Evolutionary conservation across 1,284 basidiomycete genomes (phyloP).

Genomic region (Leccinum angustisporum): DNA sequence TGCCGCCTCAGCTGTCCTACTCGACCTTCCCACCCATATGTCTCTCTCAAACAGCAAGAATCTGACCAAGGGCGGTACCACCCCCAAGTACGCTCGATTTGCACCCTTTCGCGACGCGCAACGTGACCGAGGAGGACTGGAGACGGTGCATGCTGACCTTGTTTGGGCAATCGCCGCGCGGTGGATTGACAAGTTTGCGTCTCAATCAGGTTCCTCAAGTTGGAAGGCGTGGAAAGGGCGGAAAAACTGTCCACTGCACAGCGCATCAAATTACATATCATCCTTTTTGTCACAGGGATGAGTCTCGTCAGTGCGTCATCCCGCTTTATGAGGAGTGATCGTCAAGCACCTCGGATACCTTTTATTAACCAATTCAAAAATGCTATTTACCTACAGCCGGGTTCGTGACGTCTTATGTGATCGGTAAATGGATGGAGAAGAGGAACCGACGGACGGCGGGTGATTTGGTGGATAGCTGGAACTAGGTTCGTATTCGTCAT

Average conservation of each 20-base stretch:
- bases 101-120: slow-evolving; percentile 34
- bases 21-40: slow-evolving; percentile 29
- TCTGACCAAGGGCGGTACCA: slow-evolving; percentile 24
- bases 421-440: slow-evolving; percentile 28
- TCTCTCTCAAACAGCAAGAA: slow-evolving; percentile 27
- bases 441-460: slow-evolving; percentile 31
- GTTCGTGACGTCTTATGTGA: slow-evolving; percentile 20
- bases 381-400: slow-evolving; percentile 15
- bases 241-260: slow-evolving; percentile 25
- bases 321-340: background rate
- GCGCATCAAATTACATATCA: slow-evolving; percentile 31
- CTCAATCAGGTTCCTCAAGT: slow-evolving; percentile 14
- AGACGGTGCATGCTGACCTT: slow-evolving; percentile 19
- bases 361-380: background rate
- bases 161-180: background rate
- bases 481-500: slow-evolving; percentile 22
- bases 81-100: slow-evolving; percentile 26
- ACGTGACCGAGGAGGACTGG: slow-evolving; percentile 34
- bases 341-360: slow-evolving; percentile 3
- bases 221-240: slow-evolving; percentile 30
- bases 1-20: slow-evolving; percentile 17
- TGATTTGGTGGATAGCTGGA: slow-evolving; percentile 35
- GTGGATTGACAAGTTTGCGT: background rate
- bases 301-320: slow-evolving; percentile 20
- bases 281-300: slow-evolving; percentile 24